Conservation (phyloP, 129 eudicot genomes). For the Lactuca sativa region DNA sequence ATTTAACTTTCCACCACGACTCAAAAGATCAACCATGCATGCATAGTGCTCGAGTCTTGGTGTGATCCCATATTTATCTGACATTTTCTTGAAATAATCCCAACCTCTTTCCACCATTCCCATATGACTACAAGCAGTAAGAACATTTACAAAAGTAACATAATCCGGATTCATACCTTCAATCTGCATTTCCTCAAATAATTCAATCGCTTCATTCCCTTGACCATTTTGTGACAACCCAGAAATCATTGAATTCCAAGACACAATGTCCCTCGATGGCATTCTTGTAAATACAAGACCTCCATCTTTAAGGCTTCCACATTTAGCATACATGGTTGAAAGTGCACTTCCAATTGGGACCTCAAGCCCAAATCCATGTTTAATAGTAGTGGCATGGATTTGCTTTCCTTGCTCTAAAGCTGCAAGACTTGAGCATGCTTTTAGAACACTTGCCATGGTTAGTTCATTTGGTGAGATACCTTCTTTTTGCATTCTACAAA, state of each 20-base stretch:
- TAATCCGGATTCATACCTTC: constrained; percentile 71
- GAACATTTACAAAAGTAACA: constrained; percentile 75
- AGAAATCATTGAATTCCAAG: constrained; percentile 74
- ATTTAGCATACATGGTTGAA: constrained; percentile 78
- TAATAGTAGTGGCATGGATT: constrained; percentile 67
- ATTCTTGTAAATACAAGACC: constrained; percentile 54
- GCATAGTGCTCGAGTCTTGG: constrained; percentile 85
- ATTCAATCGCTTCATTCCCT: constrained; percentile 63
- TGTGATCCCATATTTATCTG: constrained; percentile 41
- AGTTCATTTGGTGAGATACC: constrained; percentile 75
- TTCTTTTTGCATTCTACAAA: constrained; percentile 64
- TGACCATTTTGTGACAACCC: constrained; percentile 84
- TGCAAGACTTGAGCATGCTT: constrained; percentile 85
- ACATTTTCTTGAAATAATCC: constrained; percentile 59
- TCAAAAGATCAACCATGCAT: constrained; percentile 86
- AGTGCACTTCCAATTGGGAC: constrained; percentile 84
- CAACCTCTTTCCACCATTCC: constrained; percentile 71
- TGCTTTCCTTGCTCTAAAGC: constrained; percentile 91
- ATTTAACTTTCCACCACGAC: constrained; percentile 76
- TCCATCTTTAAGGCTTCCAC: constrained; percentile 69
- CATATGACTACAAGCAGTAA: constrained; percentile 89
- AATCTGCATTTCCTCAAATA: constrained; percentile 64
- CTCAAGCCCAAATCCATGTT: constrained; percentile 74
- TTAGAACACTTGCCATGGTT: constrained; percentile 75
- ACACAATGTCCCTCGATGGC: constrained; percentile 31